Conservation (phyloP, 441 rosid genomes). For the Syzygium syzygioides region DNA sequence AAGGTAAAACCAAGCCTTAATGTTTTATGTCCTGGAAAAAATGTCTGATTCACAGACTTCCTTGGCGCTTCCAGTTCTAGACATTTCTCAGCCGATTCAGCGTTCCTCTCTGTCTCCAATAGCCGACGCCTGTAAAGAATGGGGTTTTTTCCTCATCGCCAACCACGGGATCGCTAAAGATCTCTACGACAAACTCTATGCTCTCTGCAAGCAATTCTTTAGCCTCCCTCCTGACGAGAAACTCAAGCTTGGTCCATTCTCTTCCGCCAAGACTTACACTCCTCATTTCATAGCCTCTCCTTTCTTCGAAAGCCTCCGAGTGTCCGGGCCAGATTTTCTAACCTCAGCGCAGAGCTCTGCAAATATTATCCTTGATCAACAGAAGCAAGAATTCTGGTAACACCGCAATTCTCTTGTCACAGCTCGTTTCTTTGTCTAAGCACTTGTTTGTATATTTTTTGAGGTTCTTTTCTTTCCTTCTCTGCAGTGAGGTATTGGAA, state of each 20-base stretch:
- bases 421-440: neutral
- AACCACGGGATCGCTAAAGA: slow-evolving; percentile 52
- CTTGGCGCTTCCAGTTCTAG: slow-evolving; percentile 53
- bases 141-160: slow-evolving; percentile 63
- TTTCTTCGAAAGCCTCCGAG: slow-evolving; percentile 53
- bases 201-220: slow-evolving; percentile 39
- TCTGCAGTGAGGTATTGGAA: slow-evolving; percentile 38
- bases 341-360: slow-evolving; percentile 40
- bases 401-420: neutral
- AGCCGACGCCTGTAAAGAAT: slow-evolving; percentile 46
- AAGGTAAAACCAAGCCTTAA: neutral
- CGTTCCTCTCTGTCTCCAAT: slow-evolving; percentile 33
- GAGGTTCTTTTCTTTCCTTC: neutral
- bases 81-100: slow-evolving; percentile 41
- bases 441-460: neutral
- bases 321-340: slow-evolving; percentile 56
- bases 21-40: neutral
- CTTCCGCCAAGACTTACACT: slow-evolving; percentile 38
- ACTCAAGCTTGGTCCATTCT: slow-evolving; percentile 55
- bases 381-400: slow-evolving; percentile 41
- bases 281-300: slow-evolving; percentile 69
- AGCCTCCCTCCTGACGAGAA: slow-evolving; percentile 42
- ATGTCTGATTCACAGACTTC: slow-evolving; percentile 37
- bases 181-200: slow-evolving; percentile 25
- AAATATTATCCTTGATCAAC: slow-evolving; percentile 36